Percentiles rank a stretch among this genome's conserved stretches.
Conservation (phyloP, 768 basidiomycete species). For the Termitomyces sp. region DNA sequence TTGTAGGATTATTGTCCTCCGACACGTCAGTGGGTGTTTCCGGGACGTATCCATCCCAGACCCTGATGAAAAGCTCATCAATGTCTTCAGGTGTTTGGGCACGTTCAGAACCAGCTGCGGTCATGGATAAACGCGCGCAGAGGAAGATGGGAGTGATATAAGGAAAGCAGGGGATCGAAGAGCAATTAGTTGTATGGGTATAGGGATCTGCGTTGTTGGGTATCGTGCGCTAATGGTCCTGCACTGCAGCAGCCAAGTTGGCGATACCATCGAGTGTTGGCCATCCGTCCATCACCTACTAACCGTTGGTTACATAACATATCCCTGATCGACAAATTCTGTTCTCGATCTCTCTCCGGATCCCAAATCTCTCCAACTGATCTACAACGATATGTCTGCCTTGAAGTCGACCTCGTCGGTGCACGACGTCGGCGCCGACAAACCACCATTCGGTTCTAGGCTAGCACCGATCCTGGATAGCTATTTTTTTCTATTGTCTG, state of each 20-base stretch:
- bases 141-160: neutral
- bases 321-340: constrained; percentile 8
- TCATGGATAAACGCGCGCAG: constrained; percentile 3
- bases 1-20: neutral
- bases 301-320: constrained; percentile 11
- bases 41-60: constrained; percentile 50
- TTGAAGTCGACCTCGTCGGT: constrained; percentile 59
- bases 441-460: constrained; percentile 75
- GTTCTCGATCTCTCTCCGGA: too few species aligned
- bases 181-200: constrained; percentile 3
- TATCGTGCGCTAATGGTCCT: constrained; percentile 5
- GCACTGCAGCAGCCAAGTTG: constrained; percentile 15
- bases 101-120: constrained; percentile 5
- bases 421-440: constrained; percentile 47
- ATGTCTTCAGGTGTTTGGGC: constrained; percentile 42
- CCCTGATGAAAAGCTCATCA: constrained; percentile 54
- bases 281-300: constrained; percentile 9
- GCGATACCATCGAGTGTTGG: constrained; percentile 7
- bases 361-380: neutral
- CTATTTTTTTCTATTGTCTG: neutral
- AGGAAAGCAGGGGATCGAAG: constrained; percentile 1
- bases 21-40: constrained; percentile 8
- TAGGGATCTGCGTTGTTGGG: constrained; percentile 8
- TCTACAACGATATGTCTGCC: neutral
- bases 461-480: constrained; percentile 18